Evolutionary conservation across 2,329 filamentous ascomycete genomes (phyloP), one percentile per base, ranked within the genome.

Genomic region (Apiospora saccharicola): DNA sequence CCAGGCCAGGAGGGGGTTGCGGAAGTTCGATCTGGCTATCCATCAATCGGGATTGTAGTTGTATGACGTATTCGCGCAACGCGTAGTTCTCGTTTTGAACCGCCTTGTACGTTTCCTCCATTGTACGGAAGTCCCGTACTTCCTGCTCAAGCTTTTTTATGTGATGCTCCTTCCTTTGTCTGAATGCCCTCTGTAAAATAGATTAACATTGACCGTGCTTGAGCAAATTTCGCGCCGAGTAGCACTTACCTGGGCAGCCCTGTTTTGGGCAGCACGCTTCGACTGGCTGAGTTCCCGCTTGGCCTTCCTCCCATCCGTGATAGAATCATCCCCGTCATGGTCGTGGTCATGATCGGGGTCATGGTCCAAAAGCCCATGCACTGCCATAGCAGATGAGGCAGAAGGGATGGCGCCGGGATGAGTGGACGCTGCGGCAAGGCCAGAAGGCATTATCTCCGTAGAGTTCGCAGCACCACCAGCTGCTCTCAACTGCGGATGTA

Each of bases 91-190:
- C 96, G 41, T 90, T 87, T 80, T 98, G 94, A 37, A 97, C 85
- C n/a, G 88, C 85, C 82, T 97, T 96, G 83, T 90, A 94, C 71
- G 89, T 90, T 74, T 93, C 89, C 76, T 95, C 93, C 82, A 98
- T 90, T 24, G 90, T 88, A 76, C 90, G 88, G 76, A 91, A 93
- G 43, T 96, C 94, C 78, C 94, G 92, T 70, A 98, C 94, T 81
- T 98, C 94, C 80, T 96, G 93, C 83, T 99, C 96, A 8, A 99
- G 89, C 82, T 97, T 97, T 86, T 97, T 97, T 82, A 99, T 99
- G 82, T 99, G 98, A 67, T 94, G 94, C 83, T 99, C 96, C 82
- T 99, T 99, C 75, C 96, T 93, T 84, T 98, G 95, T 57, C 96
- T 94, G 84, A 99, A 99, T 57, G 96, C 96, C 81, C 96, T 91